A percentile compares a stretch with the other conserved stretches of the same genome.
These are phyloP conservation scores for Fusarium sp. DNA, from an alignment of 2,329 filamentous ascomycete species.

Conservation along the genomic window DNA sequence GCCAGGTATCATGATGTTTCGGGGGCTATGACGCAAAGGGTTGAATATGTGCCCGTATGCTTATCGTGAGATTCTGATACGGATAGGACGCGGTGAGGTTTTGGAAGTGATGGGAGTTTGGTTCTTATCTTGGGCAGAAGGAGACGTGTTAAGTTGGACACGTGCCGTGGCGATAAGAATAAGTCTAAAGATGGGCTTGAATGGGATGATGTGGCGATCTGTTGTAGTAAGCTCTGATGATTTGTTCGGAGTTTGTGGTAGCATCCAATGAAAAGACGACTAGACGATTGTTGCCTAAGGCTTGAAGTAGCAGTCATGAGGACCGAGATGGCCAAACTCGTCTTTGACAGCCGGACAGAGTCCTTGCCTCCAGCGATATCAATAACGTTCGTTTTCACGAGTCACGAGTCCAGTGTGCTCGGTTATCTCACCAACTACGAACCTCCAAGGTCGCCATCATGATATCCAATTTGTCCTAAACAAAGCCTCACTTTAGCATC, in stretches of 20 bases:
- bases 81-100: neutral
- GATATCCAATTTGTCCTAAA: neutral
- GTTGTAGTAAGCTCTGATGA: constrained; percentile 2
- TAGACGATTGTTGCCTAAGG: constrained; percentile 26
- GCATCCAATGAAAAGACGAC: constrained; percentile 15
- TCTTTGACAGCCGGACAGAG: neutral
- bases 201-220: constrained; percentile 20
- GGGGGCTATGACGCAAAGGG: constrained; percentile 3
- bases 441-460: neutral
- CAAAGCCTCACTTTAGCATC: neutral
- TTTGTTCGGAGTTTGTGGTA: constrained; percentile 4
- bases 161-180: constrained; percentile 28
- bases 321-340: neutral
- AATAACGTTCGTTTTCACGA: neutral
- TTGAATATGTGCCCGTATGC: constrained; percentile 2
- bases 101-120: neutral
- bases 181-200: constrained; percentile 5
- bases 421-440: neutral
- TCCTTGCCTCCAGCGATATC: neutral
- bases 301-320: neutral
- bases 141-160: neutral
- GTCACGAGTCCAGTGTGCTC: neutral
- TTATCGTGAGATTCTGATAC: neutral
- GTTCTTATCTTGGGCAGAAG: neutral
- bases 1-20: constrained; percentile 43